These are phyloP conservation scores for Suillus lakei DNA, from an alignment of 768 basidiomycete species.

Conservation along the genomic window DNA sequence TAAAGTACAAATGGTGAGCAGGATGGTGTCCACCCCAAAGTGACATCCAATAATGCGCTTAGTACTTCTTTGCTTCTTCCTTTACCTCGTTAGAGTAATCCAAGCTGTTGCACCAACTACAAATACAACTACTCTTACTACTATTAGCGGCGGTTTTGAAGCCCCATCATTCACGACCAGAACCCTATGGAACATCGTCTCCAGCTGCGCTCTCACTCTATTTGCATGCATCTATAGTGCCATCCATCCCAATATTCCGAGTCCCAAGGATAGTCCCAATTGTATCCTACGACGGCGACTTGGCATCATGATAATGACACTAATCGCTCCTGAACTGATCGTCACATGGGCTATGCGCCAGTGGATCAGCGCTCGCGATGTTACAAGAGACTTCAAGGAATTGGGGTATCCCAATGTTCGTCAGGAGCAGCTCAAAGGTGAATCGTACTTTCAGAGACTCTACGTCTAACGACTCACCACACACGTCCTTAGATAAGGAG, in stretches of 20 bases:
- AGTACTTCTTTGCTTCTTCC: constrained; percentile 18
- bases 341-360: constrained; percentile 20
- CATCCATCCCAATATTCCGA: constrained; percentile 32
- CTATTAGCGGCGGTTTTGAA: background rate
- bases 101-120: background rate
- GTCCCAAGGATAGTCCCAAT: background rate
- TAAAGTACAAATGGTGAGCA: background rate
- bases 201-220: constrained; percentile 27
- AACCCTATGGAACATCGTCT: constrained; percentile 21
- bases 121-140: background rate
- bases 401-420: background rate
- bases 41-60: background rate
- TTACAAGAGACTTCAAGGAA: background rate
- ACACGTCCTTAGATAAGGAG: too few relatives aligned
- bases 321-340: background rate
- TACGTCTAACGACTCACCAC: too few relatives aligned
- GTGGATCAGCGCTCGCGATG: constrained; percentile 14
- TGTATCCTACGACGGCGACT: background rate
- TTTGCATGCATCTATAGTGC: constrained; percentile 31
- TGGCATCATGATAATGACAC: background rate
- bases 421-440: too few relatives aligned
- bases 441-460: too few relatives aligned
- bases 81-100: background rate
- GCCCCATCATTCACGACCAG: background rate
- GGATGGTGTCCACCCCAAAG: too few relatives aligned